These are phyloP conservation scores for Dentipellis fragilis DNA, from an alignment of 768 basidiomycete species.

Conservation along the genomic window DNA sequence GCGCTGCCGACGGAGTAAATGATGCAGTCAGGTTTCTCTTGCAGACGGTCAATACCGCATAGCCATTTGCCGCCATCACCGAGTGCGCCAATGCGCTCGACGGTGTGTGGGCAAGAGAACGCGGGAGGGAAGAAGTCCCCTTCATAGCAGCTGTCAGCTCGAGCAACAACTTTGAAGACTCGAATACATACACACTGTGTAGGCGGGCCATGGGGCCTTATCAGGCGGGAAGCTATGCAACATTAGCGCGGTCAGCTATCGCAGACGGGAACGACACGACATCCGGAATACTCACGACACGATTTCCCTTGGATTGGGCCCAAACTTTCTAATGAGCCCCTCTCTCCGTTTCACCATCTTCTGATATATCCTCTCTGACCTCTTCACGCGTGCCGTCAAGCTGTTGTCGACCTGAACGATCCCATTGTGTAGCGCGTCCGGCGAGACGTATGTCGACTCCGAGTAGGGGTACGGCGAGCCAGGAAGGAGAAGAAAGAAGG, in stretches of 20 bases:
- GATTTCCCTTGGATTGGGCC: slow-evolving; percentile 7
- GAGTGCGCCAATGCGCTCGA: slow-evolving; percentile 35
- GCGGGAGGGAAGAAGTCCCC: slow-evolving; percentile 39
- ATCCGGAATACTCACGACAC: slow-evolving; percentile 3
- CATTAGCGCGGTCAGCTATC: not conserved
- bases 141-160: slow-evolving; percentile 6
- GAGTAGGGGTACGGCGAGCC: not conserved
- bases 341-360: slow-evolving; percentile 7
- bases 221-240: slow-evolving; percentile 12
- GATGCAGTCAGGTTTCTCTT: slow-evolving; percentile 43
- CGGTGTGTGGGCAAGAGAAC: slow-evolving; percentile 33
- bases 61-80: slow-evolving; percentile 68
- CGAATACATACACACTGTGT: slow-evolving; percentile 10
- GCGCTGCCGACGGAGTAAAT: slow-evolving; percentile 56
- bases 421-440: not conserved
- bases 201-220: slow-evolving; percentile 12
- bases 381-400: slow-evolving; percentile 4
- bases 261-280: not conserved
- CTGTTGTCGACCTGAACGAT: not conserved
- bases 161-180: not conserved
- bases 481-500: slow-evolving; percentile 10
- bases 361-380: slow-evolving; percentile 11
- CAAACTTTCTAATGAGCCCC: slow-evolving; percentile 10
- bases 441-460: not conserved
- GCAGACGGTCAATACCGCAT: slow-evolving; percentile 49